Evolutionary conservation across 2,329 filamentous ascomycete genomes (phyloP).

Genomic region (Didymella sp.): DNA sequence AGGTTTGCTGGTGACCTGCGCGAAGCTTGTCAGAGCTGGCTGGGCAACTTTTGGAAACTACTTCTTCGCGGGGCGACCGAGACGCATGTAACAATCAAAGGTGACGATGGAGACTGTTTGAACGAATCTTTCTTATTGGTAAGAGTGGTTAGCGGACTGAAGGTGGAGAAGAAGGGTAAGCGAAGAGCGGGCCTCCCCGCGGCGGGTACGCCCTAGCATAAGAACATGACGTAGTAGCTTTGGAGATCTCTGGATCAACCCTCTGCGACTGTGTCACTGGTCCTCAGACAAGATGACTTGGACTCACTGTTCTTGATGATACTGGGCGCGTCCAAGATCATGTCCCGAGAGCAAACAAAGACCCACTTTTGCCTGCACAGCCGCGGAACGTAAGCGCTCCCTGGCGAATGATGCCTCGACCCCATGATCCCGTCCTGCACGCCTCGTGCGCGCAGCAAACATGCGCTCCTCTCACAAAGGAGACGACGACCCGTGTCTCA

Average conservation of each 20-base stretch:
- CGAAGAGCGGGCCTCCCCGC: not conserved
- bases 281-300: not conserved
- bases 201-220: not conserved
- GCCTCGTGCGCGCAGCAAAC: slow-evolving; percentile 5
- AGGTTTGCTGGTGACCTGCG: not conserved
- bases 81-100: not conserved
- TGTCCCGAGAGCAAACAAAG: not conserved
- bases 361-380: slow-evolving; percentile 1
- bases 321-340: not conserved
- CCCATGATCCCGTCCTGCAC: slow-evolving; percentile 1
- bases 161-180: not conserved
- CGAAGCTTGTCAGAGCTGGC: not conserved
- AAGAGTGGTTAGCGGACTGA: no score
- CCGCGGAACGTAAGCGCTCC: slow-evolving; percentile 5
- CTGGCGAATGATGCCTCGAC: slow-evolving; percentile 1
- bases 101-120: not conserved
- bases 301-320: not conserved
- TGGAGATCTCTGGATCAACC: not conserved
- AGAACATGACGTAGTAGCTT: not conserved
- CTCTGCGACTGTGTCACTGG: slow-evolving; percentile 1
- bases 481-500: not conserved
- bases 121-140: no score
- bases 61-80: not conserved
- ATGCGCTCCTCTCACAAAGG: slow-evolving; percentile 3
- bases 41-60: not conserved